Conservation (phyloP, 257 asterid genomes). For the Forsythia suspensa region DNA sequence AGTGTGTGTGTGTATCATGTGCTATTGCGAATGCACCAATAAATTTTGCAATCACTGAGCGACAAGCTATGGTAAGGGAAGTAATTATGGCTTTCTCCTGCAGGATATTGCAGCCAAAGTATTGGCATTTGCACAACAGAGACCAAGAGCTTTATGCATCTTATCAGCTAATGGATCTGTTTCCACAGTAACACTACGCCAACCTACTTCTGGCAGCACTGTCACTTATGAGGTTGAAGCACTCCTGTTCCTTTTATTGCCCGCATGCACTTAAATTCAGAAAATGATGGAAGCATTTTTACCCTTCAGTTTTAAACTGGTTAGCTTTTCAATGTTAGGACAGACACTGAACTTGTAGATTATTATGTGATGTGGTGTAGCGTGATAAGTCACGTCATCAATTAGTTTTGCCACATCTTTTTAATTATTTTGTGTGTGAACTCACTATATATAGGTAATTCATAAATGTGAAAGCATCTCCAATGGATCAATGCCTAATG, state of each 20-base stretch:
- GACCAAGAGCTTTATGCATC: constrained; percentile 90
- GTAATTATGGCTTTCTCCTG: constrained; percentile 16
- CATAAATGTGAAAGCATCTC: background rate
- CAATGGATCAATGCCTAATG: background rate
- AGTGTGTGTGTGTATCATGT: background rate
- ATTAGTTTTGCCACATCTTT: background rate
- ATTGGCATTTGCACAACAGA: constrained; percentile 89
- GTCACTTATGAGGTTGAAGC: constrained; percentile 80
- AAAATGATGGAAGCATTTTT: background rate
- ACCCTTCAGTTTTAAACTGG: background rate
- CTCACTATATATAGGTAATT: background rate
- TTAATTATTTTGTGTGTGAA: background rate
- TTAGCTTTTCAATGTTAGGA: background rate
- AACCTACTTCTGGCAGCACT: constrained; percentile 62
- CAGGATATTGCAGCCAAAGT: constrained; percentile 92
- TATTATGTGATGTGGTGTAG: background rate
- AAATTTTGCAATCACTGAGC: background rate
- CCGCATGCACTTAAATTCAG: constrained; percentile 6
- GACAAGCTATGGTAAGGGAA: background rate
- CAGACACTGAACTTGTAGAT: background rate
- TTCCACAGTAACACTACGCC: constrained; percentile 73
- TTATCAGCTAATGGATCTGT: constrained; percentile 86
- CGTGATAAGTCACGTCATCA: background rate
- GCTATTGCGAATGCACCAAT: background rate
- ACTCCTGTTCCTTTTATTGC: constrained; percentile 2